Evolutionary conservation across 2,329 filamentous ascomycete genomes (phyloP).

Genomic region (Zelopaecilomyces penicillatus): DNA sequence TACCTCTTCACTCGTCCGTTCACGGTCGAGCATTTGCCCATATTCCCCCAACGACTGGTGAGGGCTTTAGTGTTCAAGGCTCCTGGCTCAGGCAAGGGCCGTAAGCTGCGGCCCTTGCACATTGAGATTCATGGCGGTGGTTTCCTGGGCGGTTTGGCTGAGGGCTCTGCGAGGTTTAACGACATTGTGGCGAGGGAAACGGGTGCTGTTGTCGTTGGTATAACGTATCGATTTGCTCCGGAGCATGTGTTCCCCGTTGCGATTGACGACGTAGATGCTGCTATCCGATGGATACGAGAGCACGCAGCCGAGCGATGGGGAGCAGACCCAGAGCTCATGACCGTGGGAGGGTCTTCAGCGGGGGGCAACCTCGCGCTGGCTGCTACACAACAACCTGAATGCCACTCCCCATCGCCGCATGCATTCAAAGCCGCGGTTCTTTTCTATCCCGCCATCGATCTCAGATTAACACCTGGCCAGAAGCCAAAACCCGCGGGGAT

Average conservation of each 20-base stretch:
- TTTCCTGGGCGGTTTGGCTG: conserved; percentile 35
- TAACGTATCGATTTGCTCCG: conserved; percentile 44
- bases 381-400: conserved; percentile 17
- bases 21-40: conserved; percentile 23
- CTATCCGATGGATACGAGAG: conserved; percentile 29
- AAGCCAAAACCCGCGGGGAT: conserved; percentile 27
- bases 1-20: conserved; percentile 30
- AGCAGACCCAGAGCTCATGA: conserved; percentile 32
- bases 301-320: conserved; percentile 28
- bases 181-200: conserved; percentile 26
- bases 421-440: conserved; percentile 30
- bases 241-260: conserved; percentile 40
- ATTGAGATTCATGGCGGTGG: conserved; percentile 36
- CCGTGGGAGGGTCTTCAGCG: conserved; percentile 34
- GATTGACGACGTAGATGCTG: conserved; percentile 38
- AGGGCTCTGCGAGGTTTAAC: conserved; percentile 27
- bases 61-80: conserved; percentile 28
- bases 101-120: conserved; percentile 30
- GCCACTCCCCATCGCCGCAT: conserved; percentile 15
- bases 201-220: conserved; percentile 37
- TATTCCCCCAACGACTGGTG: conserved; percentile 16
- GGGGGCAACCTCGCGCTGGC: conserved; percentile 36
- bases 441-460: conserved; percentile 32
- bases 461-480: conserved; percentile 28
- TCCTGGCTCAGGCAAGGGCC: conserved; percentile 8